Conservation (phyloP, 2,329 filamentous ascomycete species). For the Talaromyces sp. region DNA sequence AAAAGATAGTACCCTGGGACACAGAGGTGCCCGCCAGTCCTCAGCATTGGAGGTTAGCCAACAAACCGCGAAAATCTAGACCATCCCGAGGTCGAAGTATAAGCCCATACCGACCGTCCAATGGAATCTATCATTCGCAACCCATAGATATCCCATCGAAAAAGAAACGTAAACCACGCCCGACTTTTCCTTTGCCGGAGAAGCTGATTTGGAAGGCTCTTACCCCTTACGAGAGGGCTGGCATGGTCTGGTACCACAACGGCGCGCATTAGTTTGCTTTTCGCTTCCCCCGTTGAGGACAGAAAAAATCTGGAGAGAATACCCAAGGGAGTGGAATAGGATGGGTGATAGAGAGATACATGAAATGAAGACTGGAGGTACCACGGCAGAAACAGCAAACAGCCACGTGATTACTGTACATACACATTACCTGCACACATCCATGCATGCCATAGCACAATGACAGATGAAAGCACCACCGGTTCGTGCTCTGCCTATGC, state of each 20-base stretch:
- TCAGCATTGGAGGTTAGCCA: not conserved
- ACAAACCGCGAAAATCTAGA: not conserved
- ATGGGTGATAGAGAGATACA: not conserved
- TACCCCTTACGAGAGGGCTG: slow-evolving; percentile 13
- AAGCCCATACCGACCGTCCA: slow-evolving; percentile 3
- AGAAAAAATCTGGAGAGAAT: not conserved
- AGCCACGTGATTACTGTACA: slow-evolving; percentile 6
- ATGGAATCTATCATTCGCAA: not conserved
- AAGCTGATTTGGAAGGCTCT: slow-evolving; percentile 17
- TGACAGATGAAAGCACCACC: not conserved
- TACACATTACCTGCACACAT: not conserved
- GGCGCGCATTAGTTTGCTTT: not conserved
- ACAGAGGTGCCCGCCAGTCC: too few species aligned
- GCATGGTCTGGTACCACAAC: slow-evolving; percentile 16
- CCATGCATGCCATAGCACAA: not conserved
- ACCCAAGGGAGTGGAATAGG: not conserved
- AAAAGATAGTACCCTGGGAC: not conserved
- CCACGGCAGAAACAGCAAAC: not conserved
- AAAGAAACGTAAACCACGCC: not conserved
- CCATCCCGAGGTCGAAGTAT: not conserved
- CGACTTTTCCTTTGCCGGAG: slow-evolving; percentile 10
- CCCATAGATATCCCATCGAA: not conserved
- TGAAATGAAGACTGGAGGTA: not conserved
- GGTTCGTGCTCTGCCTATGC: not conserved
- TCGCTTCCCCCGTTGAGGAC: not conserved